These are phyloP conservation scores for Leccinum uliginosum DNA, from an alignment of 768 basidiomycete species.

Conservation along the genomic window DNA sequence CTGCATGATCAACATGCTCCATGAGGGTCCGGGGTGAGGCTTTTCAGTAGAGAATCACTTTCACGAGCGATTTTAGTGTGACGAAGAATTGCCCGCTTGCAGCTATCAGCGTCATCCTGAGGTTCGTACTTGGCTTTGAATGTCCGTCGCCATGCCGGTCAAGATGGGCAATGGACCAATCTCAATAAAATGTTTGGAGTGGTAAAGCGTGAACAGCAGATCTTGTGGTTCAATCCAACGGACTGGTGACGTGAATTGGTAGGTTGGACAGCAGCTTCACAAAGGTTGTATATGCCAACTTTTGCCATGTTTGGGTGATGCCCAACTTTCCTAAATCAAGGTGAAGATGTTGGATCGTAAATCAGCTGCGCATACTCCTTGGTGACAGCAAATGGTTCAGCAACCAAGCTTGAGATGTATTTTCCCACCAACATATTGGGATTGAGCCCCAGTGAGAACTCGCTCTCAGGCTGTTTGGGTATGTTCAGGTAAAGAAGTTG, in stretches of 20 bases:
- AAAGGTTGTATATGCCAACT: slow-evolving; percentile 91
- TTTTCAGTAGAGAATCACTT: too few species aligned
- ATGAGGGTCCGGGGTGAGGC: slow-evolving; percentile 11
- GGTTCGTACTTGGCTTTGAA: slow-evolving; percentile 92
- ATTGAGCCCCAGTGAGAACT: too few species aligned
- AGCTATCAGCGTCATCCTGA: slow-evolving; percentile 79
- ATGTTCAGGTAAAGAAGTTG: too few species aligned
- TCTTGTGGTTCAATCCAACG: slow-evolving; percentile 99
- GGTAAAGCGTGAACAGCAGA: slow-evolving; percentile 78
- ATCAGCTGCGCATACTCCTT: slow-evolving; percentile 90
- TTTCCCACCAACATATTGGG: slow-evolving; percentile 92
- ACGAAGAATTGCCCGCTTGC: slow-evolving; percentile 78
- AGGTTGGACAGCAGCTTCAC: slow-evolving; percentile 96
- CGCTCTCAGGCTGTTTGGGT: too few species aligned
- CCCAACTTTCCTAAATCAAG: slow-evolving; percentile 91
- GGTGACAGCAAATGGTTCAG: slow-evolving; percentile 78
- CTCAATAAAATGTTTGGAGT: slow-evolving; percentile 92
- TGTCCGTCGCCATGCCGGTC: slow-evolving; percentile 90
- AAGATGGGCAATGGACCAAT: slow-evolving; percentile 95
- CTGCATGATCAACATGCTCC: slow-evolving; percentile 48
- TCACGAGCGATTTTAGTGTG: slow-evolving; percentile 95
- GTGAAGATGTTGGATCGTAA: slow-evolving; percentile 94
- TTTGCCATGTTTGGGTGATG: slow-evolving; percentile 76
- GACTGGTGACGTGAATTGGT: slow-evolving; percentile 98
- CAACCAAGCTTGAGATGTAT: slow-evolving; percentile 97